A percentile compares a stretch with the other conserved stretches of the same genome.
phyloP scores from a whole-genome alignment of 108 stramenopile genomes.

The Nannochloropsis granulata region DNA sequence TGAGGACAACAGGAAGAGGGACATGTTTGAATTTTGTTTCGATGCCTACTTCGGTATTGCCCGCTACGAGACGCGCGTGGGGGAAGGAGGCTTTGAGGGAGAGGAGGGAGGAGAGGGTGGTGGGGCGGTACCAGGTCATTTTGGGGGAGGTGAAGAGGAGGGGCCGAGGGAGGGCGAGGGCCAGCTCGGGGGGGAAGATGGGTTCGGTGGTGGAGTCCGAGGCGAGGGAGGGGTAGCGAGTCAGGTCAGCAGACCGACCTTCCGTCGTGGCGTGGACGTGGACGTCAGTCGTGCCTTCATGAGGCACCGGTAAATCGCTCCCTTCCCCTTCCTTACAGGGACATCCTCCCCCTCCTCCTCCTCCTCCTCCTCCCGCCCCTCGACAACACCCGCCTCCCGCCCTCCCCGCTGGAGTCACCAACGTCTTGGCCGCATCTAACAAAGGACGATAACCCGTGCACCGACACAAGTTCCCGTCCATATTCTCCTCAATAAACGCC shows the following conservation, averaged over 20 bases:
- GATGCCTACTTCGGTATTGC: slow-evolving; percentile 73
- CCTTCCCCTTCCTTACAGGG: slow-evolving; percentile 27
- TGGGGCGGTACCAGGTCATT: slow-evolving; percentile 76
- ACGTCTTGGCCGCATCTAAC: slow-evolving; percentile 72
- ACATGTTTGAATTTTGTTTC: slow-evolving; percentile 29
- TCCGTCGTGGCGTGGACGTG: slow-evolving; percentile 3
- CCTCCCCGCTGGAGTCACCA: slow-evolving; percentile 5
- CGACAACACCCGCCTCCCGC: slow-evolving; percentile 6
- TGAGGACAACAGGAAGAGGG: slow-evolving; percentile 4
- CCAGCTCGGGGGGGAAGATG: slow-evolving; percentile 30
- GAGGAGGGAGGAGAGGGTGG: slow-evolving; percentile 53
- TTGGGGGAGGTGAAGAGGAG: neutral
- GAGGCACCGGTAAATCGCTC: neutral
- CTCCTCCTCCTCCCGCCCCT: neutral
- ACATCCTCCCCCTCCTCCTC: slow-evolving; percentile 13
- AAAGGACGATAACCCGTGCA: slow-evolving; percentile 92
- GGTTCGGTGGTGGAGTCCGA: slow-evolving; percentile 21
- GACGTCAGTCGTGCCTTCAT: neutral
- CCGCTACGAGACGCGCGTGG: slow-evolving; percentile 64
- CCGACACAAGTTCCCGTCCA: slow-evolving; percentile 89
- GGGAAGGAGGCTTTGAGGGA: slow-evolving; percentile 51
- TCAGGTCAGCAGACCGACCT: neutral
- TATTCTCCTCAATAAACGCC: slow-evolving; percentile 57
- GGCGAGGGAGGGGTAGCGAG: neutral
- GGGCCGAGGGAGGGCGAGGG: slow-evolving; percentile 12